Evolutionary conservation across 331 rosid species (phyloP).

Genomic region (Spiraea crenata): DNA sequence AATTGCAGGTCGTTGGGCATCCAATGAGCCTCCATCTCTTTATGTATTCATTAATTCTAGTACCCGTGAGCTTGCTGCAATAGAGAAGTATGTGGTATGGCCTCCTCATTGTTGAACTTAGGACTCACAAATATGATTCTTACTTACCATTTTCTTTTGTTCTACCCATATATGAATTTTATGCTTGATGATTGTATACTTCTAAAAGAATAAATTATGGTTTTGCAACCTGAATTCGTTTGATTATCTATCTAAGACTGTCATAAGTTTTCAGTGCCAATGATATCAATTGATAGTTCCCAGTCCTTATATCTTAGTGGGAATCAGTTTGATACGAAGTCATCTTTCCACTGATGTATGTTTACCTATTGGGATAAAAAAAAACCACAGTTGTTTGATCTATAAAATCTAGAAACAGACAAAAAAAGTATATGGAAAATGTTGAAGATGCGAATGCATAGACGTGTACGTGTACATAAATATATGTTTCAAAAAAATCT

Average conservation of each 20-base stretch:
- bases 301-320: neutral
- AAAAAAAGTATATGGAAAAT: neutral
- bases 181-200: neutral
- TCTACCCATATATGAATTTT: neutral
- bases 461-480: neutral
- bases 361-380: neutral
- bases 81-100: slow-evolving; percentile 98
- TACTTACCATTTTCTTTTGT: neutral
- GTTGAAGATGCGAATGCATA: neutral
- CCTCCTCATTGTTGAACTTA: slow-evolving; percentile 31
- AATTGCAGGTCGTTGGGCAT: slow-evolving; percentile 10
- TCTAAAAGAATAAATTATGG: neutral
- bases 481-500: neutral
- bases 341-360: neutral
- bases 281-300: neutral
- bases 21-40: slow-evolving; percentile 78
- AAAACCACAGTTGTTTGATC: neutral
- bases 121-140: slow-evolving; percentile 14
- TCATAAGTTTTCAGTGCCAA: neutral
- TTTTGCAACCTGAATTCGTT: neutral
- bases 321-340: neutral
- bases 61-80: slow-evolving; percentile 79
- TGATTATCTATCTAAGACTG: neutral
- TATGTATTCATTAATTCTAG: slow-evolving; percentile 85
- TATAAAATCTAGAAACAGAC: neutral